Evolutionary conservation across 2,329 filamentous ascomycete species (phyloP), one percentile per base, ranked within the genome.

Genomic region (Dactylella cylindrospora): DNA sequence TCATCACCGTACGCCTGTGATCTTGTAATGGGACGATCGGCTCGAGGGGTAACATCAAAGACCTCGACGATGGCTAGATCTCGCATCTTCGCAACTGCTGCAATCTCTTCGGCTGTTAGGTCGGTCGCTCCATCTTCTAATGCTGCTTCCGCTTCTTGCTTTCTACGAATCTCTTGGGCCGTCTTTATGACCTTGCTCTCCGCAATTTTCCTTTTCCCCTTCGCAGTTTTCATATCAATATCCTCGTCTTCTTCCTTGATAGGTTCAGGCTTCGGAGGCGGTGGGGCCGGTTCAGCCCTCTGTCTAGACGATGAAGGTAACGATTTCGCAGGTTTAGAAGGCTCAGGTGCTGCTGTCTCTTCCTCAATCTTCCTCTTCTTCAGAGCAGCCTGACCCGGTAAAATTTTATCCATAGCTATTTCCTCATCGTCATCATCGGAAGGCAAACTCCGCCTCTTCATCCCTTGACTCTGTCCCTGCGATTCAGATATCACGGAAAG

Each of bases 11-110:
- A 73, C 68, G 66, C 62, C 67, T 72, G 50, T 66, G 71, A 23
- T 67, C 53, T 50, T 3, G 29, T 22, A 2, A 23, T 26, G 68
- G 64, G 45, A 68, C 68, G 68, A 66, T 67, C 65, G 64, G 47
- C 64, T 33, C 69, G 68, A 69, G 66, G 52, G 19, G 77, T 79
- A 0, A 96, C 71, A 6, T 85, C 78, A 73, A 95, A 87, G 65
- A 85, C 80, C 69, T 93, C 88, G 1, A 95, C 79, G 12, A 90
- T 81, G 2, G 86, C 85, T 2, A 94, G 76, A 10, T 84, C 82
- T 20, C 84, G 83, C 62, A 95, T 84, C 33, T 85, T 80, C 1
- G 82, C 79, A 23, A 94, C 79, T 62, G 52, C 46, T 1, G 46
- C 53, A 5, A 55, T 62, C 26, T 84, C 81, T 2, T 77, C 86